Evolutionary conservation across 78 protist species (phyloP).

Genomic region (Capsaspora owczarzaki): DNA sequence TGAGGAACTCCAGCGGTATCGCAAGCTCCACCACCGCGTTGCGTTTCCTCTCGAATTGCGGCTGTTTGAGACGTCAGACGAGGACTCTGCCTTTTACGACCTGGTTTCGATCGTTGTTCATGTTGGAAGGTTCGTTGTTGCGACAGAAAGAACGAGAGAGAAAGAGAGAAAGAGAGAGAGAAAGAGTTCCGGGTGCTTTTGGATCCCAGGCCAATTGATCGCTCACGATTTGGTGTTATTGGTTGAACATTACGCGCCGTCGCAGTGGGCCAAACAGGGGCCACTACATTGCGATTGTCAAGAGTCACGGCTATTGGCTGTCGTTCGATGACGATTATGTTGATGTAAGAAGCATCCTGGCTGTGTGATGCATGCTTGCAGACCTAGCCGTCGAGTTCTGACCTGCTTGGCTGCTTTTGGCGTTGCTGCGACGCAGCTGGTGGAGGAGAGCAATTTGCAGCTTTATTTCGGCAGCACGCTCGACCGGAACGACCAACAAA

Average conservation of each 20-base stretch:
- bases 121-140: conserved; percentile 42
- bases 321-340: conserved; percentile 71
- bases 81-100: conserved; percentile 46
- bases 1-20: conserved; percentile 49
- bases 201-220: too few species aligned
- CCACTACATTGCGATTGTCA: conserved; percentile 65
- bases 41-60: conserved; percentile 73
- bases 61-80: conserved; percentile 24
- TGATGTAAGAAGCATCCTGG: conserved; percentile 13
- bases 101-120: conserved; percentile 80
- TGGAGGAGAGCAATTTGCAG: conserved; percentile 14
- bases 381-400: background rate
- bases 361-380: background rate
- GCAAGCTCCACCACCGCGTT: conserved; percentile 73
- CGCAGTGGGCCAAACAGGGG: conserved; percentile 72
- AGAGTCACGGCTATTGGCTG: conserved; percentile 58
- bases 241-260: too few species aligned
- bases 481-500: background rate
- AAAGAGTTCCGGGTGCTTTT: too few species aligned
- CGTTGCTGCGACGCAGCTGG: background rate
- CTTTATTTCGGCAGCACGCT: conserved; percentile 12
- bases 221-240: too few species aligned
- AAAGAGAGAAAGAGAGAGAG: background rate
- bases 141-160: too few species aligned
- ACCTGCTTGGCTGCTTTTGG: background rate